Evolutionary conservation across 345 rosid species (phyloP), one percentile per base, ranked within the genome.

Genomic region (Citrus medica): DNA sequence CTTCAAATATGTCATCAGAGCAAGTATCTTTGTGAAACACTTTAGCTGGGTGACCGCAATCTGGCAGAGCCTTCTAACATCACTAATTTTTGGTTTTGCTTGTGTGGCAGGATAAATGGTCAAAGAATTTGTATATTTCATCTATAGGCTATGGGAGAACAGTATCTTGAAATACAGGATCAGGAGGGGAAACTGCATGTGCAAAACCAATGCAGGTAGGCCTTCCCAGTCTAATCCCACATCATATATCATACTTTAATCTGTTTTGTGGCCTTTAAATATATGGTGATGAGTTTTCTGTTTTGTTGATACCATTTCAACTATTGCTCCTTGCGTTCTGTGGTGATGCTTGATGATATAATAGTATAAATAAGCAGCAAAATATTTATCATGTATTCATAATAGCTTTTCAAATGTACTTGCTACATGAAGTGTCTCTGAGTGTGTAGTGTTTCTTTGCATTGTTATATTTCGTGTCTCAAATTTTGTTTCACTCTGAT

Each of bases 91-190:
- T 53, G 10, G 8, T 35, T 27, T 59, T 37, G 4, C 56, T 19
- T 74, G 3, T 67, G 19, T 71, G 76, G 67, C 80, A 84, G 84
- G 84, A 81, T 46, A 84, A 84, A 63, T 84, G 87, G 87, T 67
- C 87, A 67, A 81, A 79, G 55, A 84, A 84, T 61, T 73, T 84
- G 58, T 84, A 81, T 64, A 84, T 84, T 79, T 71, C 83, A 51
- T 84, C 86, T 21, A 71, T 84, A 53, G 76, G 84, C 79, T 79
- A 79, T 55, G 87, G 87, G 55, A 78, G 87, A 68, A 84, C 87
- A 17, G 84, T 79, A 19, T 81, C 84, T 33, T 84, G 82, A 84
- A 64, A 28, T 51, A 69, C 56, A 32, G 48, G 5, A 48, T 24
- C 14, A 55, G 68, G 59, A 25, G 73, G 46, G 35, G 71, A 78